These are phyloP conservation scores for Fusarium sp. DNA, from an alignment of 2,329 filamentous ascomycete genomes.

Conservation along the genomic window DNA sequence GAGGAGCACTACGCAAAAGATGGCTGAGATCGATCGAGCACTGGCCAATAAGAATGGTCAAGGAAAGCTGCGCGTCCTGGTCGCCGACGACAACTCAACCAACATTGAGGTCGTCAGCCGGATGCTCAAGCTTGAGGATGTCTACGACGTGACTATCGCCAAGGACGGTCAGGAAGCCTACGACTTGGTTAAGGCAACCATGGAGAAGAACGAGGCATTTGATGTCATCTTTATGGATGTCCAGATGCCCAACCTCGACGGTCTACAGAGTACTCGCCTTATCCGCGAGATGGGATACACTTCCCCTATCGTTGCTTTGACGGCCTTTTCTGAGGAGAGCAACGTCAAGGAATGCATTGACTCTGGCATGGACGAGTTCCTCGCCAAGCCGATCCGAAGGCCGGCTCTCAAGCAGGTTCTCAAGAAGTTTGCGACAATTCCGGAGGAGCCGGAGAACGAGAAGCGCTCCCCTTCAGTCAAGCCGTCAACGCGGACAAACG, in stretches of 20 bases:
- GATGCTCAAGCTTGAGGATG: constrained; percentile 79
- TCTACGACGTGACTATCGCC: constrained; percentile 90
- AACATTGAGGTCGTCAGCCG: constrained; percentile 70
- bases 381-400: constrained; percentile 81
- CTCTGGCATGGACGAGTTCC: constrained; percentile 92
- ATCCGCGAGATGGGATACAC: constrained; percentile 90
- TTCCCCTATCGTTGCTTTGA: constrained; percentile 89
- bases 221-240: constrained; percentile 97
- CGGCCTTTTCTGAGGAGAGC: constrained; percentile 90
- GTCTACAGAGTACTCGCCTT: constrained; percentile 84
- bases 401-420: constrained; percentile 88
- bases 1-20: constrained; percentile 66
- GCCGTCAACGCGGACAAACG: constrained; percentile 31
- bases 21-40: constrained; percentile 73
- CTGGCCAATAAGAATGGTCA: constrained; percentile 69
- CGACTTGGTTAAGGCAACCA: constrained; percentile 84
- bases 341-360: constrained; percentile 90
- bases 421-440: constrained; percentile 85
- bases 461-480: constrained; percentile 34
- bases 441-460: constrained; percentile 67
- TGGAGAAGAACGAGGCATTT: constrained; percentile 78
- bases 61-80: constrained; percentile 81
- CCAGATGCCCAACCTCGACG: constrained; percentile 94
- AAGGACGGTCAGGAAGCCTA: constrained; percentile 90
- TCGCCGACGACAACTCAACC: constrained; percentile 78